A percentile compares a stretch with the other conserved stretches of the same genome.
These are phyloP conservation scores for Lentinula raphanica DNA, from an alignment of 768 basidiomycete genomes.

Conservation along the genomic window DNA sequence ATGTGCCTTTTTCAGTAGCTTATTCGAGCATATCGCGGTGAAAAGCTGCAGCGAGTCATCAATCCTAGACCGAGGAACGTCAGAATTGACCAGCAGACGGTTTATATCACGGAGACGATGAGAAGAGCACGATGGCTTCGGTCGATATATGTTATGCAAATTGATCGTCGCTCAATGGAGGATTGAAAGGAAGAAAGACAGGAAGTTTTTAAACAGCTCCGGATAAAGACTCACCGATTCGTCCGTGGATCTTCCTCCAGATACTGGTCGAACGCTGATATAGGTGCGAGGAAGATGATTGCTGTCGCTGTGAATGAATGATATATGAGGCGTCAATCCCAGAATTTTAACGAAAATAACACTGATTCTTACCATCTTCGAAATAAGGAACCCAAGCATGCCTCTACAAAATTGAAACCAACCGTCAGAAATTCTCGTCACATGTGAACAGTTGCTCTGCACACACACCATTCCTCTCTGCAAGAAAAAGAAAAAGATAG, in stretches of 20 bases:
- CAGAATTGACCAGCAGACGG: neutral
- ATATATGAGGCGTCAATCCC: slow-evolving; percentile 5
- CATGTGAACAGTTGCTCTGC: neutral
- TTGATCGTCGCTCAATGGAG: too few species aligned
- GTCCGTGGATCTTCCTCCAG: slow-evolving; percentile 77
- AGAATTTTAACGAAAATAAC: slow-evolving; percentile 5
- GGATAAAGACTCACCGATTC: slow-evolving; percentile 39
- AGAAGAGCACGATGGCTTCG: too few species aligned
- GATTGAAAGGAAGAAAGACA: too few species aligned
- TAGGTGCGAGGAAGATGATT: slow-evolving; percentile 82
- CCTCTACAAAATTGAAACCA: slow-evolving; percentile 37
- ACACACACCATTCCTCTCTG: slow-evolving; percentile 58
- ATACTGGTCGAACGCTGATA: slow-evolving; percentile 88
- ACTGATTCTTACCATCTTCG: slow-evolving; percentile 56
- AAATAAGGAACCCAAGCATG: slow-evolving; percentile 84
- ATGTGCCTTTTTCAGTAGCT: slow-evolving; percentile 66
- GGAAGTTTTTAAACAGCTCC: too few species aligned
- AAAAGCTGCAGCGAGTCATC: slow-evolving; percentile 80
- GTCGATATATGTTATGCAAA: too few species aligned
- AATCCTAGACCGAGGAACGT: slow-evolving; percentile 26
- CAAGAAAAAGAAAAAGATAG: neutral
- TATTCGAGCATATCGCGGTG: slow-evolving; percentile 69
- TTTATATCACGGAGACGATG: too few species aligned
- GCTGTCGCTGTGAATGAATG: slow-evolving; percentile 58
- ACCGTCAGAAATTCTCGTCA: slow-evolving; percentile 8